Percentiles rank a stretch among this genome's conserved stretches.
Evolutionary conservation across 2,329 filamentous ascomycete genomes (phyloP).

Genomic region (Colletotrichum lindemuthianum): DNA sequence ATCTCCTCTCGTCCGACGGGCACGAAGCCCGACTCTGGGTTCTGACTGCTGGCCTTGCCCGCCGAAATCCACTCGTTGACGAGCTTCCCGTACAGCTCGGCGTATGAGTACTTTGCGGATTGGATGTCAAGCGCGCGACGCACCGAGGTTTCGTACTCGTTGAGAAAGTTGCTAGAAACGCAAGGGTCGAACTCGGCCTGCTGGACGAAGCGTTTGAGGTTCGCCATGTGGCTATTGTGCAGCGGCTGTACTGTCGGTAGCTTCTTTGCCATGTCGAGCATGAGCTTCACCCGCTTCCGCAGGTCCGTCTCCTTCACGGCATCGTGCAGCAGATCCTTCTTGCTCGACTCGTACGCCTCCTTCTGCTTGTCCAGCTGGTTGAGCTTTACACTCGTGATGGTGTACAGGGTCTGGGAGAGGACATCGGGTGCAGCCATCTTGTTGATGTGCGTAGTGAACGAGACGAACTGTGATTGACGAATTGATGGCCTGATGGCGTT

Average conservation of each 20-base stretch:
- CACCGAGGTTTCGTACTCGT: conserved; percentile 58
- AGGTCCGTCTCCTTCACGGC: conserved; percentile 39
- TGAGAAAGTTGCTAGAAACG: conserved; percentile 56
- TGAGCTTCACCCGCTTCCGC: conserved; percentile 44
- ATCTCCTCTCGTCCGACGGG: conserved; percentile 62
- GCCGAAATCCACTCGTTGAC: conserved; percentile 63
- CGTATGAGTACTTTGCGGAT: conserved; percentile 64
- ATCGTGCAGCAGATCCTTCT: conserved; percentile 51
- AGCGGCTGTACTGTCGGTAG: conserved; percentile 45
- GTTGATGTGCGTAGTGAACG: not conserved
- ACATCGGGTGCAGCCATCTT: conserved; percentile 49
- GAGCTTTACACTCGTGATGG: conserved; percentile 66
- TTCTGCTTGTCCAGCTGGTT: conserved; percentile 64
- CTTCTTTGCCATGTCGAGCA: conserved; percentile 49
- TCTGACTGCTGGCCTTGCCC: conserved; percentile 43
- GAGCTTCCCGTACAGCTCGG: conserved; percentile 64
- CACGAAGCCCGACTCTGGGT: conserved; percentile 52
- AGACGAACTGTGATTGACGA: not conserved
- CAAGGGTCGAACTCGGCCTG: conserved; percentile 65
- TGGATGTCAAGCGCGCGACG: conserved; percentile 57
- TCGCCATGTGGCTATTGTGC: conserved; percentile 45
- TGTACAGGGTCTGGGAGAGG: conserved; percentile 63
- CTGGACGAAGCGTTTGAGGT: conserved; percentile 61
- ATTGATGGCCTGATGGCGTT: not conserved
- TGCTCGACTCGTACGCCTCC: conserved; percentile 57